A percentile compares a stretch with the other conserved stretches of the same genome.
Evolutionary conservation across 1,284 basidiomycete genomes (phyloP).

Genomic region (Sphagnurus paluster): DNA sequence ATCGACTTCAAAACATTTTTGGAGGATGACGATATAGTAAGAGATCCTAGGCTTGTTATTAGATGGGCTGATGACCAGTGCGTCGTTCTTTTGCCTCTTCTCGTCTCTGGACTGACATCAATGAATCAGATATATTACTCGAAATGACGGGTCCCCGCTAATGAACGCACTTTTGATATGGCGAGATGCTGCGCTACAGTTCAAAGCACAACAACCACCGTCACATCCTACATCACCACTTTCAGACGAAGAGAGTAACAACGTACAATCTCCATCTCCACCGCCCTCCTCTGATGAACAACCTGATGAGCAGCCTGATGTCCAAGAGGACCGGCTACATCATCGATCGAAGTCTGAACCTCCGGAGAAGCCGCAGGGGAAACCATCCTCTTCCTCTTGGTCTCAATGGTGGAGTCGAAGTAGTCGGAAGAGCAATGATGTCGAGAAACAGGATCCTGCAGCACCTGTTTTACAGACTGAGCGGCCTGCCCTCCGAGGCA

Average conservation of each 20-base stretch:
- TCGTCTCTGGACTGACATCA: constrained; percentile 1
- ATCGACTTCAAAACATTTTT: constrained; percentile 59
- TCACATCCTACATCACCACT: constrained; percentile 32
- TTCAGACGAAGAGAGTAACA: constrained; percentile 29
- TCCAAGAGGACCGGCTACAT: constrained; percentile 20
- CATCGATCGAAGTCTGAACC: constrained; percentile 43
- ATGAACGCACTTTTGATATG: constrained; percentile 66
- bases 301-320: constrained; percentile 6
- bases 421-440: constrained; percentile 33
- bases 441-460: constrained; percentile 5
- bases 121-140: constrained; percentile 57
- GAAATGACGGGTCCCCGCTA: constrained; percentile 60
- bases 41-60: constrained; percentile 61
- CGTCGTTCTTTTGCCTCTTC: constrained; percentile 23
- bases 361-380: constrained; percentile 30
- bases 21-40: constrained; percentile 51
- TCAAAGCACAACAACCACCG: constrained; percentile 23
- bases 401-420: constrained; percentile 75
- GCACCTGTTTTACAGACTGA: constrained; percentile 12
- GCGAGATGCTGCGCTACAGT: constrained; percentile 51
- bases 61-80: constrained; percentile 64
- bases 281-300: constrained; percentile 21
- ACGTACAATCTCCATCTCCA: constrained; percentile 4
- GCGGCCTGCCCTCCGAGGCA: constrained; percentile 30
- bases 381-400: constrained; percentile 69